phyloP scores from a whole-genome alignment of 768 basidiomycete species.

The Mycena belliarum region DNA sequence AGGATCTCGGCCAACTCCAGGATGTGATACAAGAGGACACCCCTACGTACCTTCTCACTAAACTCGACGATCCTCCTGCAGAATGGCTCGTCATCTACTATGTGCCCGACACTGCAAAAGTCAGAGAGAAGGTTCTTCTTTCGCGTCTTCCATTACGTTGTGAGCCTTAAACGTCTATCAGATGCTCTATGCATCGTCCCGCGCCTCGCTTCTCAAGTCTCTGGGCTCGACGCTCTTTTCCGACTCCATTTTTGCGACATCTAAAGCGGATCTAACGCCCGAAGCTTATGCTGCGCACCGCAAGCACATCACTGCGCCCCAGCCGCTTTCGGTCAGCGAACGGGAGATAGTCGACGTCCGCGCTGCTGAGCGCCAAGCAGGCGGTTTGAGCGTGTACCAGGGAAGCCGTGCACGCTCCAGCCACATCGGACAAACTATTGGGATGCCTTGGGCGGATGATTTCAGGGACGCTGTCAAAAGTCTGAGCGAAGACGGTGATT shows the following conservation, averaged over 20 bases:
- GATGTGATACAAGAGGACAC: constrained; percentile 54
- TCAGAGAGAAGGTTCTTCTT: constrained; percentile 72
- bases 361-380: constrained; percentile 69
- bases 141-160: neutral
- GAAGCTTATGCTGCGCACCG: constrained; percentile 75
- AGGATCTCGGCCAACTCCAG: constrained; percentile 63
- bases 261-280: constrained; percentile 63
- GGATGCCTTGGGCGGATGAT: constrained; percentile 67
- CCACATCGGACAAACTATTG: constrained; percentile 61
- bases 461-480: constrained; percentile 63
- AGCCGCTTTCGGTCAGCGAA: constrained; percentile 82
- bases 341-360: constrained; percentile 78
- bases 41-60: constrained; percentile 78
- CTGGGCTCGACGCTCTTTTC: constrained; percentile 74
- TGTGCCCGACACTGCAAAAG: constrained; percentile 79
- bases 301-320: constrained; percentile 69
- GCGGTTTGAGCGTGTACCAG: constrained; percentile 47
- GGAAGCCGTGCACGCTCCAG: constrained; percentile 57
- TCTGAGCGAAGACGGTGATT: constrained; percentile 51
- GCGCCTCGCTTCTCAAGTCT: constrained; percentile 65
- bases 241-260: constrained; percentile 78
- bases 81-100: constrained; percentile 80
- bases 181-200: constrained; percentile 90
- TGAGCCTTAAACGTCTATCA: constrained; percentile 29
- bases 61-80: constrained; percentile 55